phyloP scores from a whole-genome alignment of 805 yeast genomes.

The Blastobotrys muscicola region DNA sequence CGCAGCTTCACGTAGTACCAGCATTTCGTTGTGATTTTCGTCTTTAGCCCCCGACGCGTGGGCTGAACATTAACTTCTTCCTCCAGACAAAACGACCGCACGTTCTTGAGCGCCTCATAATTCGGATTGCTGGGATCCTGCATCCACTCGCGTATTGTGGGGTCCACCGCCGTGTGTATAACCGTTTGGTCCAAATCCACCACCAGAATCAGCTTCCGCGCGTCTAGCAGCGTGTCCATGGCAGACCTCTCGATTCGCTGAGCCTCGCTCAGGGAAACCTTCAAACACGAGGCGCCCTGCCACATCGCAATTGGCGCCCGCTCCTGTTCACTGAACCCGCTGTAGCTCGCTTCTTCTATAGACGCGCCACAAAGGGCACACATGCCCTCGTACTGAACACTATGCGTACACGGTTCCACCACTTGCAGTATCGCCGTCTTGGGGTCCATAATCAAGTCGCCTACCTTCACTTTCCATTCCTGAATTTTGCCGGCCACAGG shows the following conservation, averaged over 20 bases:
- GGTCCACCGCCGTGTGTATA: constrained; percentile 96
- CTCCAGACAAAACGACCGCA: constrained; percentile 61
- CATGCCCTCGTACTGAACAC: constrained; percentile 88
- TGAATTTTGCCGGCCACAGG: constrained; percentile 69
- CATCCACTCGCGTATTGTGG: constrained; percentile 96
- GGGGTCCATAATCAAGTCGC: constrained; percentile 46
- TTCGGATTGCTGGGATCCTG: constrained; percentile 77
- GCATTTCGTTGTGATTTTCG: constrained; percentile 42
- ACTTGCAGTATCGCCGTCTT: constrained; percentile 47
- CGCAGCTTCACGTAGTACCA: constrained; percentile 90
- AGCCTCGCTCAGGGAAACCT: constrained; percentile 81
- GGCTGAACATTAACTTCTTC: constrained; percentile 39
- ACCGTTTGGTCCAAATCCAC: constrained; percentile 97
- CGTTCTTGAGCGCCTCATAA: constrained; percentile 76
- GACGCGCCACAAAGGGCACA: constrained; percentile 89
- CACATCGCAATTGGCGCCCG: constrained; percentile 83
- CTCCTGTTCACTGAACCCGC: constrained; percentile 56
- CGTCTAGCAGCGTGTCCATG: constrained; percentile 48
- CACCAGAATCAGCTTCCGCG: constrained; percentile 70
- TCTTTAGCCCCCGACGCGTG: constrained; percentile 45
- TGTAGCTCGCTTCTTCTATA: constrained; percentile 61
- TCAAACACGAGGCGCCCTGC: constrained; percentile 76
- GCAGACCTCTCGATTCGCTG: constrained; percentile 65
- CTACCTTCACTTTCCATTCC: constrained; percentile 40
- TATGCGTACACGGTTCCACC: constrained; percentile 80